Base-by-base conservation (phyloP, 805 yeast genomes). In the Candida ipomoeae region DNA sequence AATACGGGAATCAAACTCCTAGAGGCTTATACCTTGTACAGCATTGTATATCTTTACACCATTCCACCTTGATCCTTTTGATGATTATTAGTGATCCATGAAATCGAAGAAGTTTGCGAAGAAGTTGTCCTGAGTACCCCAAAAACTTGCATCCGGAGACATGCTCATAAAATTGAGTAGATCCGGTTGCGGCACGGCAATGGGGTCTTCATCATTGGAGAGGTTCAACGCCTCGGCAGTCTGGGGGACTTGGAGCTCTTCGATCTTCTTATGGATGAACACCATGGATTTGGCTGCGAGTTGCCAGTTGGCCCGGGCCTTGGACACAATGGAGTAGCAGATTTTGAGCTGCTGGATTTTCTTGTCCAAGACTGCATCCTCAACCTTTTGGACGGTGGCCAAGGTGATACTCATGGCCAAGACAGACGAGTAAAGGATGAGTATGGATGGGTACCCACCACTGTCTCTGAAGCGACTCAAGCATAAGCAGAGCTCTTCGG, bases 61-160 rank as follows among this genome's bases (percentile, higher is more conserved):
- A 21, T 21, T 21, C 23, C 23, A 23, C 4, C 29, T 23, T 23
- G 10, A 8, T 7, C 29, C 10, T 23, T 26, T 26, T 26, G 11
- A 26, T 26, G 17, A 21, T 34, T 17, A 14, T 5, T 13, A 42
- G 5, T 38, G 42, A 5, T 56, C 54, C 13, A 52, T 23, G 32
- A 53, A 52, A 20, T 56, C 61, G 29, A 56, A 55, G 38, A 55
- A 55, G 26, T 52, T 53, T 8, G 57, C 50, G 37, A 55, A 56
- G 6, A 56, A 42, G 33, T 52, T 52, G 21, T 55, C 61, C 15
- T 53, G 59, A 35, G 48, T 48, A 14, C 46, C 46, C 55, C 52
- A 49, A 13, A 32, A 37, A 6, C 48, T 37, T 39, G 41, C 44
- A 23, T 51, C 55, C n/a, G 45, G 51, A 13, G 43, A 43, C 34